These are phyloP conservation scores for Fusarium mexicanum DNA, from an alignment of 2,329 filamentous ascomycete species.

Conservation along the genomic window DNA sequence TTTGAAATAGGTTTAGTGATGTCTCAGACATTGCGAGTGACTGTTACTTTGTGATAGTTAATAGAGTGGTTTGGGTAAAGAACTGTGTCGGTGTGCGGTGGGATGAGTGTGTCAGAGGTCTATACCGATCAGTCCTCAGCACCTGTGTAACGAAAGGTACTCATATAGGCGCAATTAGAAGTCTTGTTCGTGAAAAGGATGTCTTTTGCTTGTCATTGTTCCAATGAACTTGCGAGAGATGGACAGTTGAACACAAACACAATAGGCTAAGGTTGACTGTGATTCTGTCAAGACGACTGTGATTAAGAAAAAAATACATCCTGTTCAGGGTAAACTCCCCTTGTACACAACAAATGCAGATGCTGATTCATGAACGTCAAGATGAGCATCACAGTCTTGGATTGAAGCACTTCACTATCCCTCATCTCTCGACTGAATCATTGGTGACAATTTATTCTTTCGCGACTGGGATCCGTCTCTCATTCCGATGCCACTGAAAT, in stretches of 20 bases:
- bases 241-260: background rate
- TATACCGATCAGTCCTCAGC: background rate
- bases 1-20: background rate
- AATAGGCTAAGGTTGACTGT: too few species aligned
- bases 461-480: accelerated
- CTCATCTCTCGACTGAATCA: accelerated
- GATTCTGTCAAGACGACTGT: too few species aligned
- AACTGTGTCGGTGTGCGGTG: accelerated
- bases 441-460: accelerated
- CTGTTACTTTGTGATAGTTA: background rate
- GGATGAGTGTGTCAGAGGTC: background rate
- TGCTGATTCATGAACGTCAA: accelerated
- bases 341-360: too few species aligned
- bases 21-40: background rate
- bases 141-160: background rate
- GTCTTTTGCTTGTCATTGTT: too few species aligned
- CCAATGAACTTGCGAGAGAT: background rate
- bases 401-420: background rate
- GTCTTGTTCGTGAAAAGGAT: accelerated
- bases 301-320: background rate
- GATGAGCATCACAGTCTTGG: background rate
- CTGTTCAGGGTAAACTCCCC: accelerated
- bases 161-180: background rate
- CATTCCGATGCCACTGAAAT: background rate
- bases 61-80: background rate